A percentile compares a stretch with the other conserved stretches of the same genome.
Conservation (phyloP, 2,329 filamentous ascomycete species). For the Talaromyces sp. region DNA sequence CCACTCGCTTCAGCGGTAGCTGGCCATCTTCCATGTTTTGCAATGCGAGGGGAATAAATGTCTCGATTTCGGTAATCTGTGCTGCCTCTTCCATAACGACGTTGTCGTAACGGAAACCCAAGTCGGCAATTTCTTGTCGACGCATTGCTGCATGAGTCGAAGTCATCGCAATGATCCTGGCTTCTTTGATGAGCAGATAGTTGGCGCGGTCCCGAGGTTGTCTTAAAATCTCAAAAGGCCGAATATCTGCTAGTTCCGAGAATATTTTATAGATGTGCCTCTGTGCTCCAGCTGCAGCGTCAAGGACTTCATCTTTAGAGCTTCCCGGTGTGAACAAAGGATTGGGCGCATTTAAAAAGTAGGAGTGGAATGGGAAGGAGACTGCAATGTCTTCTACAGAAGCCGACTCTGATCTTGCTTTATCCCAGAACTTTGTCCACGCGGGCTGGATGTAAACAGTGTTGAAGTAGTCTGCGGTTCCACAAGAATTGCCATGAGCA, state of each 20-base stretch:
- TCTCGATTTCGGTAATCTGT: slow-evolving; percentile 95
- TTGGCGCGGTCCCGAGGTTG: slow-evolving; percentile 89
- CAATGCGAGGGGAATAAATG: slow-evolving; percentile 90
- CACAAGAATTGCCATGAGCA: slow-evolving; percentile 91
- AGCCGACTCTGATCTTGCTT: slow-evolving; percentile 52
- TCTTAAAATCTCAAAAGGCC: slow-evolving; percentile 90
- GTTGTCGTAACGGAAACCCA: slow-evolving; percentile 98
- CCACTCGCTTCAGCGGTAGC: slow-evolving; percentile 75
- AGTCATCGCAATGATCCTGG: slow-evolving; percentile 98
- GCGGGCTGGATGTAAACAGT: slow-evolving; percentile 82
- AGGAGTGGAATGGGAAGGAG: slow-evolving; percentile 80
- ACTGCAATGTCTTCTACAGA: slow-evolving; percentile 59
- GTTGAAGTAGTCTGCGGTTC: slow-evolving; percentile 96
- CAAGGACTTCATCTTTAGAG: slow-evolving; percentile 62
- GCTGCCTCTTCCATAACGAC: slow-evolving; percentile 98
- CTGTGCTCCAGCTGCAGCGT: slow-evolving; percentile 79
- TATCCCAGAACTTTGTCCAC: slow-evolving; percentile 79
- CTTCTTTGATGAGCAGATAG: slow-evolving; percentile 90
- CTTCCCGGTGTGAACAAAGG: slow-evolving; percentile 69
- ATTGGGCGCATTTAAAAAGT: slow-evolving; percentile 82
- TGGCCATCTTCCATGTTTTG: slow-evolving; percentile 72
- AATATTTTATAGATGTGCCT: slow-evolving; percentile 87
- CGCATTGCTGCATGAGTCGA: slow-evolving; percentile 96
- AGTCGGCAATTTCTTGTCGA: slow-evolving; percentile 76
- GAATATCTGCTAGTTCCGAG: slow-evolving; percentile 82